Evolutionary conservation across 805 yeast genomes (phyloP).

Genomic region (Cyberlindnera veronae): DNA sequence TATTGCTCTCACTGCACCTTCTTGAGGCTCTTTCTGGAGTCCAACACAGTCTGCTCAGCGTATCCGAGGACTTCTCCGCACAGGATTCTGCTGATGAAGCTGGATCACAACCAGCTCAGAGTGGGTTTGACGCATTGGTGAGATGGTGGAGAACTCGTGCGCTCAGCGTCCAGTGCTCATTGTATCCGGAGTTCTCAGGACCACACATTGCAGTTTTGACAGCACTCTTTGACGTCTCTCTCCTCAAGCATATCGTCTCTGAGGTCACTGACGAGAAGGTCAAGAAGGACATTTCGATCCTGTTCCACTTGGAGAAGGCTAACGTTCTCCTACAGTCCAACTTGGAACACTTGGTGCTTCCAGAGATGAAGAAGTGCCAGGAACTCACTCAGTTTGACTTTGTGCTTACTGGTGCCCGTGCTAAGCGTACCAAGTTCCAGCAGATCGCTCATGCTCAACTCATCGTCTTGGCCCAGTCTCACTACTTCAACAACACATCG

Average conservation of each 20-base stretch:
- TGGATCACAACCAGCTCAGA: slow-evolving; percentile 8
- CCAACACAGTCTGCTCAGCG: slow-evolving; percentile 29
- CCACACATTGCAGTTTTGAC: slow-evolving; percentile 35
- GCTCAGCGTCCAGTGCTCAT: slow-evolving; percentile 57
- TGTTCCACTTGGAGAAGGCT: slow-evolving; percentile 64
- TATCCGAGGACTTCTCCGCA: slow-evolving; percentile 18
- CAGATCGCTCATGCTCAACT: slow-evolving; percentile 66
- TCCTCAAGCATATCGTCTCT: slow-evolving; percentile 14
- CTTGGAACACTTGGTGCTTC: slow-evolving; percentile 58
- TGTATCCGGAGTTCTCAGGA: slow-evolving; percentile 62
- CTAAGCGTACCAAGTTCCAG: slow-evolving; percentile 84
- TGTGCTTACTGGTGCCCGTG: slow-evolving; percentile 82
- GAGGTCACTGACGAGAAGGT: slow-evolving; percentile 29
- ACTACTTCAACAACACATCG: slow-evolving; percentile 18
- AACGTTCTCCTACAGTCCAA: slow-evolving; percentile 59
- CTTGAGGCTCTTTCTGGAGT: slow-evolving; percentile 38
- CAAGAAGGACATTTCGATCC: slow-evolving; percentile 38
- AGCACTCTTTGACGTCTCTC: slow-evolving; percentile 30
- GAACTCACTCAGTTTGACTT: slow-evolving; percentile 57
- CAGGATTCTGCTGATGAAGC: slow-evolving; percentile 29
- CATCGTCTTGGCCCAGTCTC: slow-evolving; percentile 66
- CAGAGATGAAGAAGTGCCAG: slow-evolving; percentile 52
- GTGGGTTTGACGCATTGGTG: slow-evolving; percentile 39
- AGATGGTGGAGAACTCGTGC: slow-evolving; percentile 79
- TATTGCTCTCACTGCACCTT: slow-evolving; percentile 40